phyloP scores from a whole-genome alignment of 2,329 filamentous ascomycete species.

The Kalaharituber pfeilii region DNA sequence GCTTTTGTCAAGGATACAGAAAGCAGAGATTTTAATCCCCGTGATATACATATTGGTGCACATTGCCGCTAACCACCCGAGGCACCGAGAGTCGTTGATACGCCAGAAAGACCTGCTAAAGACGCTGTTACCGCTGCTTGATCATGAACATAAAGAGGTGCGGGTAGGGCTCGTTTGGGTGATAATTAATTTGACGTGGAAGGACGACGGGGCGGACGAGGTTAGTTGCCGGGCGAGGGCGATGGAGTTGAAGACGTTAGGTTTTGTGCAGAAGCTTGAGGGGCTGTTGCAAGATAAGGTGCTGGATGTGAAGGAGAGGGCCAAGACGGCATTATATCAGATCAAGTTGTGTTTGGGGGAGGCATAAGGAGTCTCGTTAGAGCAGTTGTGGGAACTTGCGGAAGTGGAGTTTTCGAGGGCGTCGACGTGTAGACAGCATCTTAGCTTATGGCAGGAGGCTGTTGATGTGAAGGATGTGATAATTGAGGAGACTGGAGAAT shows the following conservation, averaged over 20 bases:
- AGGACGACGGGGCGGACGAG: slow-evolving; percentile 52
- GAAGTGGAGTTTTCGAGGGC: not conserved
- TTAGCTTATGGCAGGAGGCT: no score
- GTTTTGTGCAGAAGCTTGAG: slow-evolving; percentile 50
- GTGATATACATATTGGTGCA: slow-evolving; percentile 74
- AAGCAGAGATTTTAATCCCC: slow-evolving; percentile 47
- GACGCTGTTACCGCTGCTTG: slow-evolving; percentile 55
- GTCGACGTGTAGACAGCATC: no score
- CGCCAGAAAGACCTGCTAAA: slow-evolving; percentile 59
- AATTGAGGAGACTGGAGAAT: no score
- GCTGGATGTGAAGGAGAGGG: slow-evolving; percentile 66
- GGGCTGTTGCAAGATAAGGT: slow-evolving; percentile 48
- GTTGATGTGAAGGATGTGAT: no score
- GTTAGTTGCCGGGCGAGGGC: slow-evolving; percentile 47
- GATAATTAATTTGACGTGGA: slow-evolving; percentile 68
- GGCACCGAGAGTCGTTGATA: slow-evolving; percentile 61
- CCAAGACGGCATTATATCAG: slow-evolving; percentile 61
- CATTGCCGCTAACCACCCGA: slow-evolving; percentile 63
- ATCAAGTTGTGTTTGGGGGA: slow-evolving; percentile 32
- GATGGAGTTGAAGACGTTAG: slow-evolving; percentile 49
- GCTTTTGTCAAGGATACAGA: not conserved
- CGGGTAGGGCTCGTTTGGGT: slow-evolving; percentile 67
- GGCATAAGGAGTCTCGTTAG: not conserved
- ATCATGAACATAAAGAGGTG: slow-evolving; percentile 54
- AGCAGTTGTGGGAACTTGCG: not conserved